A percentile compares a stretch with the other conserved stretches of the same genome.
Conservation (phyloP, 768 basidiomycete species). For the Chlorophyllum brunneum region DNA sequence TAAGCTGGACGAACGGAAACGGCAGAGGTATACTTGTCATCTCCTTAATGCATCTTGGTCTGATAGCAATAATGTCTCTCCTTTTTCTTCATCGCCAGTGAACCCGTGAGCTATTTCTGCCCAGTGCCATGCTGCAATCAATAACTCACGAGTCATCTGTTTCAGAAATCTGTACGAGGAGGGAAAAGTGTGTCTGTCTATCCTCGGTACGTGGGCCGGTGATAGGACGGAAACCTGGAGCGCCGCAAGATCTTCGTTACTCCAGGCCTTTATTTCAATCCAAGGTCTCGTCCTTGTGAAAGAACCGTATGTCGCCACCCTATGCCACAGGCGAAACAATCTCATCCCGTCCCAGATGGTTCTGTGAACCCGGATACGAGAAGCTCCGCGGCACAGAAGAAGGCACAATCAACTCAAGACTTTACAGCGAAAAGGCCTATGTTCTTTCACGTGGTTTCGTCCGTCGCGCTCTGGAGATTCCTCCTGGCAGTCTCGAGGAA, state of each 20-base stretch:
- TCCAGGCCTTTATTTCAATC: constrained; percentile 92
- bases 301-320: constrained; percentile 64
- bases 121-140: not conserved
- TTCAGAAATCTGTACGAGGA: constrained; percentile 88
- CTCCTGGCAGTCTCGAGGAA: constrained; percentile 61
- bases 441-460: constrained; percentile 88
- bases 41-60: constrained; percentile 9
- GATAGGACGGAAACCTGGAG: constrained; percentile 89
- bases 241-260: constrained; percentile 74
- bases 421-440: constrained; percentile 93
- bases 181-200: constrained; percentile 91
- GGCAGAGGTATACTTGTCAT: constrained; percentile 70
- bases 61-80: constrained; percentile 2
- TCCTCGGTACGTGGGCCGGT: constrained; percentile 89
- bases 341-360: constrained; percentile 52
- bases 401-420: constrained; percentile 83
- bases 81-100: constrained; percentile 42
- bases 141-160: not conserved
- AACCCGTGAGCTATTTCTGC: constrained; percentile 59
- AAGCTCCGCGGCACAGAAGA: constrained; percentile 89
- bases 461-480: constrained; percentile 81
- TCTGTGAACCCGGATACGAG: constrained; percentile 91
- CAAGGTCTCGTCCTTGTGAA: constrained; percentile 92
- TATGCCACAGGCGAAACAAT: not conserved
- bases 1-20: constrained; percentile 93